Percentiles rank a stretch among this genome's conserved stretches.
These are phyloP conservation scores for Oidiodendron maius DNA, from an alignment of 495 filamentous ascomycete genomes.

Conservation along the genomic window DNA sequence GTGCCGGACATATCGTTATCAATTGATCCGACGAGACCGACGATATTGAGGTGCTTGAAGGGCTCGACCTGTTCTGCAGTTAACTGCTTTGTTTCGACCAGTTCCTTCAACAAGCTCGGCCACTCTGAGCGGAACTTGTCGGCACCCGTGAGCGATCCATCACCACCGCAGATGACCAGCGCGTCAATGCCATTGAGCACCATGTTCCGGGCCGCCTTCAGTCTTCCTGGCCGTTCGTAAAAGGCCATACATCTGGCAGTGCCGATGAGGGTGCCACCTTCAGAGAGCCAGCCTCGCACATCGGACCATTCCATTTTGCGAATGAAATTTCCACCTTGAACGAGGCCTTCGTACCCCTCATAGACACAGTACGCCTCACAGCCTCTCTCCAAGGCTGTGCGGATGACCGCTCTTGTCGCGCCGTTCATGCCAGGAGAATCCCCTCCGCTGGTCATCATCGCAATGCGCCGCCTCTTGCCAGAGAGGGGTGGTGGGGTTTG, in stretches of 20 bases:
- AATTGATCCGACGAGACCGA: conserved; percentile 92
- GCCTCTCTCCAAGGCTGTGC: conserved; percentile 79
- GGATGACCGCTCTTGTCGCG: conserved; percentile 86
- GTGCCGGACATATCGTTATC: conserved; percentile 98
- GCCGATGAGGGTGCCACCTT: conserved; percentile 94
- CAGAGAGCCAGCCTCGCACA: conserved; percentile 88
- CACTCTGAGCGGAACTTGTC: conserved; percentile 91
- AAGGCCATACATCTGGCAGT: conserved; percentile 89
- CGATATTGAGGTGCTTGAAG: conserved; percentile 84
- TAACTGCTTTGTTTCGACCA: conserved; percentile 65
- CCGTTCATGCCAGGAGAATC: conserved; percentile 99
- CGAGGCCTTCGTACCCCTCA: conserved; percentile 95
- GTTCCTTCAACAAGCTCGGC: conserved; percentile 77
- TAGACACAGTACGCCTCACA: conserved; percentile 88
- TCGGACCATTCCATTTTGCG: conserved; percentile 86
- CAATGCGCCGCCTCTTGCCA: conserved; percentile 46
- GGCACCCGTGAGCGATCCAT: conserved; percentile 94
- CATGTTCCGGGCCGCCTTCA: conserved; percentile 88
- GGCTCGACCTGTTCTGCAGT: conserved; percentile 61
- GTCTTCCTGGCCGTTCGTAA: conserved; percentile 75
- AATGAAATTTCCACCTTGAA: conserved; percentile 83
- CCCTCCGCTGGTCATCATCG: conserved; percentile 92
- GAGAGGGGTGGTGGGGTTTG: conserved; percentile 16
- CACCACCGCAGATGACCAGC: conserved; percentile 93
- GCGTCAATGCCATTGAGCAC: conserved; percentile 90